These are phyloP conservation scores for Gracilariopsis chorda DNA, from an alignment of 23 red algal genomes.

Conservation along the genomic window DNA sequence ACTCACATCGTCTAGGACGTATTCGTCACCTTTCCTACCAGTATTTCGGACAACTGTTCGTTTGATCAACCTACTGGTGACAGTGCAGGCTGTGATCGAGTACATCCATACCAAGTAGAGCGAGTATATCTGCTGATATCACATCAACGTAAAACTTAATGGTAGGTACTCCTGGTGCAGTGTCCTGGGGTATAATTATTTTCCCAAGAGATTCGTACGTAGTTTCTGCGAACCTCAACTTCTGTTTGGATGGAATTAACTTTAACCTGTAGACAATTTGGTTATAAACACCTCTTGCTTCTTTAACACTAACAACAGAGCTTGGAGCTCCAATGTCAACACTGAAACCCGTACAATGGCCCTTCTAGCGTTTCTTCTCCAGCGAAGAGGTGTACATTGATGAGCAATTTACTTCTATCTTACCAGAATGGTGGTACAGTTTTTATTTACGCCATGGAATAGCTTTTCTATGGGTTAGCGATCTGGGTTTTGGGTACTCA, in stretches of 20 bases:
- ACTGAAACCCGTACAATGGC: background rate
- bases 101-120: slow-evolving; percentile 20
- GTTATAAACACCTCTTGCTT: background rate
- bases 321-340: background rate
- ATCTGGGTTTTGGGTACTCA: no score
- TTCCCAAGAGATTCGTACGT: background rate
- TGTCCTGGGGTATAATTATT: background rate
- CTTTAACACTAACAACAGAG: slow-evolving; percentile 9
- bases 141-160: background rate
- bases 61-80: background rate
- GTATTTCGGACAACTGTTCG: no score
- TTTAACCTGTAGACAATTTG: background rate
- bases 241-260: background rate
- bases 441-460: no score
- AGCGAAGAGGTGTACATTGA: no score
- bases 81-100: slow-evolving; percentile 3
- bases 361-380: no score
- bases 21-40: background rate
- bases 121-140: background rate
- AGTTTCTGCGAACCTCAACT: background rate
- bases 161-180: background rate
- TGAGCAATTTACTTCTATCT: no score
- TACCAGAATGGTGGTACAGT: no score
- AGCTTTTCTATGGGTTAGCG: no score
- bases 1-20: background rate